phyloP scores from a whole-genome alignment of 2,329 filamentous ascomycete species.

The Aspergillus nomiae region DNA sequence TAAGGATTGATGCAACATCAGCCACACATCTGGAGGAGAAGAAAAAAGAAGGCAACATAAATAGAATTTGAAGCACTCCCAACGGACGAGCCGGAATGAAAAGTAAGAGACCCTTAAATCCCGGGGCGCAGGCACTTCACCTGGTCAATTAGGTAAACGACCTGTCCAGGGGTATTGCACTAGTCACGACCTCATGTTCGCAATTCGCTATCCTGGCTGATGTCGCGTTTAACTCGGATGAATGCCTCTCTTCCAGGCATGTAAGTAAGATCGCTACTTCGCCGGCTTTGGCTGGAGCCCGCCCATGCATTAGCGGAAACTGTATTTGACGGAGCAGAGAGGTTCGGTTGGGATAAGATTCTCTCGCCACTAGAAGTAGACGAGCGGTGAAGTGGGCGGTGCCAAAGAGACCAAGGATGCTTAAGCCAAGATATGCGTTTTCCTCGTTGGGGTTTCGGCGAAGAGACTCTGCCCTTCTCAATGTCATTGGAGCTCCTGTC shows the following conservation, averaged over 20 bases:
- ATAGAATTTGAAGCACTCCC: background rate
- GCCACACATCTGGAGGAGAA: background rate
- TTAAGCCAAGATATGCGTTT: conserved; percentile 15
- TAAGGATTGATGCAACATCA: background rate
- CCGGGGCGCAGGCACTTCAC: background rate
- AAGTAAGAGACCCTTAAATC: background rate
- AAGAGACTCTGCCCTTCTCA: conserved; percentile 23
- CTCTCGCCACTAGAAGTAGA: conserved; percentile 5
- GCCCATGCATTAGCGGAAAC: conserved; percentile 38
- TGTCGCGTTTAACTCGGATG: conserved; percentile 37
- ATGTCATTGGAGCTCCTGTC: conserved; percentile 18
- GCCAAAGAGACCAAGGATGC: conserved; percentile 15
- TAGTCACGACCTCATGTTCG: conserved; percentile 15
- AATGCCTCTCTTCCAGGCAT: conserved; percentile 19
- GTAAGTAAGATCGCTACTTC: conserved; percentile 24
- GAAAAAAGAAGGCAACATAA: background rate
- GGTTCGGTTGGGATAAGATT: conserved; percentile 16
- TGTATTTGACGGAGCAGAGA: conserved; percentile 26
- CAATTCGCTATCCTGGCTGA: conserved; percentile 35
- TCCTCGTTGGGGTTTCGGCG: background rate
- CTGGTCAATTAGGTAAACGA: background rate
- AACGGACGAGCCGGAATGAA: background rate
- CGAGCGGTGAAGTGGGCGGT: conserved; percentile 11
- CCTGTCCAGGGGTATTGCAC: background rate
- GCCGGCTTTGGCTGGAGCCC: conserved; percentile 24